Evolutionary conservation across 139 green algal genomes (phyloP).

Genomic region (Auxenochlorella pyrenoidosa): DNA sequence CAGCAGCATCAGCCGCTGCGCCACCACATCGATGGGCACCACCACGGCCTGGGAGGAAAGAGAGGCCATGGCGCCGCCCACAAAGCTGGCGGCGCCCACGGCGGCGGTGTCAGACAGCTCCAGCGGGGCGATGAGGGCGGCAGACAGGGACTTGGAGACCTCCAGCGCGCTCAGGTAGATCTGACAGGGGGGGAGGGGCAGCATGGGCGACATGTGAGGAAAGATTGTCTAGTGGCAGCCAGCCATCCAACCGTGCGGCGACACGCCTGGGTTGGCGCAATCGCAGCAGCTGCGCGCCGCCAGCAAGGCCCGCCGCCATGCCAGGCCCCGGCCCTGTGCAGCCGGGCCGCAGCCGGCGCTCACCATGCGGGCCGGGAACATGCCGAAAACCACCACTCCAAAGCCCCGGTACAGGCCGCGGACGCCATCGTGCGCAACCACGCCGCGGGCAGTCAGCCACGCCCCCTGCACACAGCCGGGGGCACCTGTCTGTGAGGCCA

Average conservation of each 20-base stretch:
- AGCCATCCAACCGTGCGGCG: too few relatives aligned
- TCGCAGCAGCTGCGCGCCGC: not conserved
- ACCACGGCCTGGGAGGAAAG: constrained; percentile 83
- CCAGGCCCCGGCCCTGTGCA: too few relatives aligned
- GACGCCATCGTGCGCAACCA: constrained; percentile 82
- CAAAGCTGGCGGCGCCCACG: constrained; percentile 70
- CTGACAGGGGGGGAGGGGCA: constrained; percentile 13
- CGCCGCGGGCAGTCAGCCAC: constrained; percentile 56
- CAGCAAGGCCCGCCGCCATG: too few relatives aligned
- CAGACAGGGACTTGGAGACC: constrained; percentile 58
- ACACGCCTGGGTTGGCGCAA: not conserved
- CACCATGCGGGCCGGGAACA: constrained; percentile 63
- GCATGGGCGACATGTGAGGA: too few relatives aligned
- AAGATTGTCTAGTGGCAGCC: too few relatives aligned
- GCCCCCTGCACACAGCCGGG: constrained; percentile 65
- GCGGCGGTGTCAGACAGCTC: constrained; percentile 56
- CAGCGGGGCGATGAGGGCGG: constrained; percentile 34
- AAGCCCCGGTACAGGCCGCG: constrained; percentile 93
- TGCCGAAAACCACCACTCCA: constrained; percentile 73
- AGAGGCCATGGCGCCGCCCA: constrained; percentile 73
- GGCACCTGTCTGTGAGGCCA: too few relatives aligned
- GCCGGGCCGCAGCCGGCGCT: not conserved
- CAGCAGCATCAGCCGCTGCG: not conserved
- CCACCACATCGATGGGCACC: constrained; percentile 93
- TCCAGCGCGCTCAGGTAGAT: constrained; percentile 87